Base-by-base conservation (phyloP, 177 flowering plant genomes). In the Telopea speciosissima region DNA sequence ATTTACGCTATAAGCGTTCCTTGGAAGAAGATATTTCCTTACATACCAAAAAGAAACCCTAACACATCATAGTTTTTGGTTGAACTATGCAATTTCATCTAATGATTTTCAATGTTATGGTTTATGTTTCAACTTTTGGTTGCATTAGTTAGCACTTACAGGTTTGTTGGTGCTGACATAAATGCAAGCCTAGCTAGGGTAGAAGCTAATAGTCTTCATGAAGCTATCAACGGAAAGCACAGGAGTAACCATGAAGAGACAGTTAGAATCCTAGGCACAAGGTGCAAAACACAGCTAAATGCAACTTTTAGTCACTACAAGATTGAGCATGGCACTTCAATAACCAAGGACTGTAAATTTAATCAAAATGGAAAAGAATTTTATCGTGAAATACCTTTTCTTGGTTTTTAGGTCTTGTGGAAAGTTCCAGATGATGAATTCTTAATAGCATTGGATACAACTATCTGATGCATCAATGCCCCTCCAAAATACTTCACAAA, bases 11-110 rank as follows among this genome's bases (percentile, higher is more conserved):
- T 85, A 88, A 87, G 81, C 88, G 54, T 33, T 87, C 92, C 54
- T 21, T 91, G 75, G 98, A 93, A 70, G 98, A 93, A 77, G 92
- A 93, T 61, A 81, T 93, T 40, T 91, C 98, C 19, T 74, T 82
- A 0, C 80, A 83, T 61, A 82, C 90, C 74, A 26, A 77, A n/a
- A n/a, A n/a, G n/a, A n/a, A n/a, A n/a, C n/a, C n/a, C n/a, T n/a
- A n/a, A n/a, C n/a, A n/a, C n/a, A n/a, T n/a, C n/a, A n/a, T n/a
- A n/a, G n/a, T n/a, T 28, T 28, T 28, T 28, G 31, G 31, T 28
- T 28, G 3, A 28, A 28, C 31, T 28, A 8, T 26, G 65, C 36
- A n/a, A 61, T 42, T 4, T 16, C 21, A 31, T 24, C 23, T 24
- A 33, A n/a, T 70, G 59, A 3, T 7, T 8, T 23, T 33, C n/a